Evolutionary conservation across 2,329 filamentous ascomycete genomes (phyloP).

Genomic region (Colletotrichum acutatum): DNA sequence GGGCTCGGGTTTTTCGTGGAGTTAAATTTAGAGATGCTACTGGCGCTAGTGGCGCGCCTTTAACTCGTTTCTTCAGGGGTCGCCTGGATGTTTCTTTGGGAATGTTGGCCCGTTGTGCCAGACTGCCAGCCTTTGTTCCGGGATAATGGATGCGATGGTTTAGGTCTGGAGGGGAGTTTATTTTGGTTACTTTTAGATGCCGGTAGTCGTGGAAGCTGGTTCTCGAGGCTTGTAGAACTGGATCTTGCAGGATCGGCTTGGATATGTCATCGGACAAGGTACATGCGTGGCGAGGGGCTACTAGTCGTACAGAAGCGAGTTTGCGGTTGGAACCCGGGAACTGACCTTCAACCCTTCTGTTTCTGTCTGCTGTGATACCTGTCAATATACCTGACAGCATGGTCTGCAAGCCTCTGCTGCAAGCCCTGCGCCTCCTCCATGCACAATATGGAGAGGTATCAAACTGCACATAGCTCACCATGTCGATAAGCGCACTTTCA

Average conservation of each 20-base stretch:
- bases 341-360: neutral
- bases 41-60: slow-evolving; percentile 17
- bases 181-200: neutral
- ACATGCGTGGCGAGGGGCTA: neutral
- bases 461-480: neutral
- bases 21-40: slow-evolving; percentile 29
- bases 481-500: neutral
- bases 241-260: neutral
- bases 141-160: neutral
- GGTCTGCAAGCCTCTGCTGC: neutral
- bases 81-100: slow-evolving; percentile 4
- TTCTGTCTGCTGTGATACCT: slow-evolving; percentile 9
- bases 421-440: slow-evolving; percentile 25
- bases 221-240: neutral
- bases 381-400: neutral
- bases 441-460: neutral
- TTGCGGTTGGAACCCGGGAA: neutral
- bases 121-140: neutral
- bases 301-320: neutral
- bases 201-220: neutral
- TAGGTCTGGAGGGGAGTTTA: neutral
- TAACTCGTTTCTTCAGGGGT: neutral
- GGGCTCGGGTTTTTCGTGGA: neutral
- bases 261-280: neutral
- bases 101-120: neutral